A percentile compares a stretch with the other conserved stretches of the same genome.
phyloP scores from a whole-genome alignment of 208 protist species.

The Trypanosomatidae sp. region DNA sequence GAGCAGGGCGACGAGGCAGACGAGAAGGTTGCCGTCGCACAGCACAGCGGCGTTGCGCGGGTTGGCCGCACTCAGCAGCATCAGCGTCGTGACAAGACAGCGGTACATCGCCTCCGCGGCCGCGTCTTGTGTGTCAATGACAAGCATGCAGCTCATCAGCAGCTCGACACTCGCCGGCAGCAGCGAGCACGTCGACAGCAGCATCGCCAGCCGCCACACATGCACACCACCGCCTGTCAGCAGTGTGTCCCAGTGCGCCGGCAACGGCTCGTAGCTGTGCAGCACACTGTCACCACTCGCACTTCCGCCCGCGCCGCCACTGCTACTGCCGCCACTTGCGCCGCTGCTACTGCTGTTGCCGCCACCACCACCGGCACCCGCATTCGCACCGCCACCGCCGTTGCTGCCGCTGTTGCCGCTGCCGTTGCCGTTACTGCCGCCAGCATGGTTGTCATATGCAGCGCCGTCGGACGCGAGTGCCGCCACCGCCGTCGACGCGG shows the following conservation, averaged over 20 bases:
- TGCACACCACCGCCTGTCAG: constrained; percentile 24
- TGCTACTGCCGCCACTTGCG: too few species aligned
- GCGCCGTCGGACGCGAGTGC: too few species aligned
- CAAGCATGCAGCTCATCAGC: constrained; percentile 30
- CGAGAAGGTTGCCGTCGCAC: constrained; percentile 23
- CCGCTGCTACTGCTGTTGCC: too few species aligned
- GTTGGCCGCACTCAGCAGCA: constrained; percentile 50
- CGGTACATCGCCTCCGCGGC: constrained; percentile 53
- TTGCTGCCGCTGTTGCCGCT: too few species aligned
- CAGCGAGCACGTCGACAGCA: constrained; percentile 35
- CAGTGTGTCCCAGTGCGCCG: constrained; percentile 45
- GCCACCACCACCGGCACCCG: too few species aligned
- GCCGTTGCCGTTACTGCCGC: too few species aligned
- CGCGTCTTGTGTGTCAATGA: constrained; percentile 28
- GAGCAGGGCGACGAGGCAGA: constrained; percentile 39
- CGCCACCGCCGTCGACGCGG: too few species aligned
- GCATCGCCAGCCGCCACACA: constrained; percentile 54
- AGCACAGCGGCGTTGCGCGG: constrained; percentile 45
- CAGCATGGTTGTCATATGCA: too few species aligned
- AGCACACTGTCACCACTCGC: too few species aligned
- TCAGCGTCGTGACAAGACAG: constrained; percentile 35
- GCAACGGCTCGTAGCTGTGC: constrained; percentile 48
- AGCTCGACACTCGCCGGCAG: constrained; percentile 11
- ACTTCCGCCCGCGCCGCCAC: too few species aligned
- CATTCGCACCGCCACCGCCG: too few species aligned